Conservation (phyloP, 768 basidiomycete species). For the Mycena pura region DNA sequence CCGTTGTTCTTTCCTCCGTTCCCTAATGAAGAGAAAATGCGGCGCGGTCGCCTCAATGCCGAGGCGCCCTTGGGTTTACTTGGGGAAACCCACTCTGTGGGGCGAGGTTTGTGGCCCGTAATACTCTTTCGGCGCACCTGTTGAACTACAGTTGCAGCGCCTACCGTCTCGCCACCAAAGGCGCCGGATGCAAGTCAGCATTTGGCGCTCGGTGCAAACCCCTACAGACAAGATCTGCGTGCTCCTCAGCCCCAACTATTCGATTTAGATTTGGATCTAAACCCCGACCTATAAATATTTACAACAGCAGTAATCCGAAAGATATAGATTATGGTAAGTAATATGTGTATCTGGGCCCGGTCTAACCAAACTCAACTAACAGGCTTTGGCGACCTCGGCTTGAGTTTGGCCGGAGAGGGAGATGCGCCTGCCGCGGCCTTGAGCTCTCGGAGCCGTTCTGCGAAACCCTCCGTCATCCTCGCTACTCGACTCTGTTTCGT, state of each 20-base stretch:
- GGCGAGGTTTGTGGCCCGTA: slow-evolving; percentile 61
- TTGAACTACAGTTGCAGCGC: slow-evolving; percentile 49
- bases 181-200: slow-evolving; percentile 53
- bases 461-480: slow-evolving; percentile 33
- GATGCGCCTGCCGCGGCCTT: slow-evolving; percentile 24
- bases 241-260: slow-evolving; percentile 68
- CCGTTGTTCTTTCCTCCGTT: slow-evolving; percentile 90
- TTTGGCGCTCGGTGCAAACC: slow-evolving; percentile 59
- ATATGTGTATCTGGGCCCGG: slow-evolving; percentile 4
- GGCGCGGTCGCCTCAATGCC: slow-evolving; percentile 77
- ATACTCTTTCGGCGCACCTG: slow-evolving; percentile 8
- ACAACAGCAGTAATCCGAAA: not conserved
- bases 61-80: slow-evolving; percentile 80
- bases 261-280: slow-evolving; percentile 84
- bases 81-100: slow-evolving; percentile 85
- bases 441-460: slow-evolving; percentile 39
- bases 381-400: not conserved
- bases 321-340: not conserved
- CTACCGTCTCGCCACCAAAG: slow-evolving; percentile 63
- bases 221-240: slow-evolving; percentile 75
- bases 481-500: slow-evolving; percentile 13
- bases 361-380: not conserved
- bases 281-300: slow-evolving; percentile 69
- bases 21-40: slow-evolving; percentile 92
- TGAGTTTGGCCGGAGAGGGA: slow-evolving; percentile 6